Evolutionary conservation across 176 grass and related monocot species (phyloP).

Genomic region (Lolium perenne): DNA sequence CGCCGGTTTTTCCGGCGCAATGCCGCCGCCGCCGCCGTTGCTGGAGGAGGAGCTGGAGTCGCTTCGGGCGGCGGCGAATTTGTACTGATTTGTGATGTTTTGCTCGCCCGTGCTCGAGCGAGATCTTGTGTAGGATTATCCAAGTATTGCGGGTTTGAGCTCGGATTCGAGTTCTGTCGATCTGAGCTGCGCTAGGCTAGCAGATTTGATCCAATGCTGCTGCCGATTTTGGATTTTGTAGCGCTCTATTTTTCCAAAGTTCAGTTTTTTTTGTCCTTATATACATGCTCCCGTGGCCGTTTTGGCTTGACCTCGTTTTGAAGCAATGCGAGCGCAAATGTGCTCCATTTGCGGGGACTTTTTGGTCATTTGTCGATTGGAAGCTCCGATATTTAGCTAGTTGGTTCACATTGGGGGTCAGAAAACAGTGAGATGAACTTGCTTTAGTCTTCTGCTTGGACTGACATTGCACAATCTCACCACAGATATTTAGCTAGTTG

Average conservation of each 20-base stretch:
- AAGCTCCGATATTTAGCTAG: constrained; percentile 2
- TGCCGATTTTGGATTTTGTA: background rate
- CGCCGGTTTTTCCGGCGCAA: constrained; percentile 9
- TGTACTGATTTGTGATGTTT: background rate
- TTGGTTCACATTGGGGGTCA: background rate
- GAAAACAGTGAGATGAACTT: background rate
- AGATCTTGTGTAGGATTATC: constrained; percentile 40
- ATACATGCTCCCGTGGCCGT: background rate
- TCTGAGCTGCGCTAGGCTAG: too few species aligned
- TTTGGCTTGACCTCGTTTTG: constrained; percentile 9
- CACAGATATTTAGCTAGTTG: too few species aligned
- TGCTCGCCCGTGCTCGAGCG: background rate
- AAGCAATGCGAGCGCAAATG: constrained; percentile 30
- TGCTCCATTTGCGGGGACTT: background rate
- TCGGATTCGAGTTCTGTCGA: background rate
- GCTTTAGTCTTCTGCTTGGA: background rate
- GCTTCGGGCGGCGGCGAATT: background rate
- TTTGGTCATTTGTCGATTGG: background rate
- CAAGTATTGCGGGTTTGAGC: background rate
- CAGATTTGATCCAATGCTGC: constrained; percentile 15
- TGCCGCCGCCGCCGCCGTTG: background rate
- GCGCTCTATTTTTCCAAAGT: background rate
- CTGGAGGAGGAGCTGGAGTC: background rate
- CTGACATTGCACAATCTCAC: background rate
- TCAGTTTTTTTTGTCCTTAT: constrained; percentile 2